These are phyloP conservation scores for Chaetomiaceae sp. DNA, from an alignment of 2,329 filamentous ascomycete species.

Conservation along the genomic window DNA sequence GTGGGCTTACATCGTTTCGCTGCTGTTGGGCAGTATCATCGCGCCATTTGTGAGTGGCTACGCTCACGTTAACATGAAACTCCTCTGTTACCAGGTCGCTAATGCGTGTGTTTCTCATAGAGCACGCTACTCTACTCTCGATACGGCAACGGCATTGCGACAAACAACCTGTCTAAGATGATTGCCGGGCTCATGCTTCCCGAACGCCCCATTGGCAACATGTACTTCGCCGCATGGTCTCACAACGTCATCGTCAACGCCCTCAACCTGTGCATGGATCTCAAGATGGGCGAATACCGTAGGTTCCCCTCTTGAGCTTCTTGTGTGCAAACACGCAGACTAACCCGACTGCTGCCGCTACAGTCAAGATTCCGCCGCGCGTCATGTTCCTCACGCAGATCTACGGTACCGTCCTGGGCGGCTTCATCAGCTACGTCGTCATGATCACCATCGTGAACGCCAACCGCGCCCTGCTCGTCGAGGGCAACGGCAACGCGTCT, in stretches of 20 bases:
- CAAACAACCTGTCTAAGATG: conserved; percentile 54
- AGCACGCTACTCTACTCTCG: conserved; percentile 47
- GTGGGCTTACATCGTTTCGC: conserved; percentile 43
- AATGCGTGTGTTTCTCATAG: conserved; percentile 23
- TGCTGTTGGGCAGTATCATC: conserved; percentile 41
- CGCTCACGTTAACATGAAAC: too few species aligned
- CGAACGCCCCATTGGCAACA: conserved; percentile 46
- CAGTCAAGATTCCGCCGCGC: conserved; percentile 49
- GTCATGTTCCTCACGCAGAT: conserved; percentile 52
- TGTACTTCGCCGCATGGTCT: conserved; percentile 55
- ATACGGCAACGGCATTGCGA: conserved; percentile 52
- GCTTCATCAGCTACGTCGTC: conserved; percentile 47
- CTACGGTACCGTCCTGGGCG: conserved; percentile 49
- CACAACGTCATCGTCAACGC: conserved; percentile 49
- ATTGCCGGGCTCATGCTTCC: conserved; percentile 46
- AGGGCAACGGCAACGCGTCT: conserved; percentile 40
- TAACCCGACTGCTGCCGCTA: conserved; percentile 18
- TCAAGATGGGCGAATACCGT: conserved; percentile 56
- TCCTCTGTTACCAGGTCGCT: background rate
- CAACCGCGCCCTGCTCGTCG: conserved; percentile 42
- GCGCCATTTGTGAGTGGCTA: conserved; percentile 46
- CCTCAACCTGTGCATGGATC: conserved; percentile 44
- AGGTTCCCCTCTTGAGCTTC: conserved; percentile 20
- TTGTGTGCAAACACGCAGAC: background rate
- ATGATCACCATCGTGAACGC: conserved; percentile 48